phyloP scores from a whole-genome alignment of 2,329 filamentous ascomycete species.

The Botryotinia convoluta region DNA sequence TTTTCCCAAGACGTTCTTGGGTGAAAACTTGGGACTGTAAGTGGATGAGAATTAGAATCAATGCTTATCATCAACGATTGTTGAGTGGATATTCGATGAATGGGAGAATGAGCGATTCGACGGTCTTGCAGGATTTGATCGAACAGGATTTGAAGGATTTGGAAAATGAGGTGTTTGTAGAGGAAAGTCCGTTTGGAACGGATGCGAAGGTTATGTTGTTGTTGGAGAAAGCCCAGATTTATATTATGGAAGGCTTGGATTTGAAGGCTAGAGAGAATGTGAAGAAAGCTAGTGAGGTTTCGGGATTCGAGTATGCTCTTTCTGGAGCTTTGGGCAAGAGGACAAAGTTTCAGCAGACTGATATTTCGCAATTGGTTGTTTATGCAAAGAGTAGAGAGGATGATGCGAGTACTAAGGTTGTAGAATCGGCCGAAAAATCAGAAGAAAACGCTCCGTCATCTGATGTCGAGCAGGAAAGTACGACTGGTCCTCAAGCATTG shows the following conservation, averaged over 20 bases:
- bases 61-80: constrained; percentile 70
- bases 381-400: constrained; percentile 69
- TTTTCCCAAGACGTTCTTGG: constrained; percentile 34
- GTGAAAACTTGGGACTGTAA: constrained; percentile 33
- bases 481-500: constrained; percentile 61
- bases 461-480: constrained; percentile 38
- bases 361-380: constrained; percentile 85
- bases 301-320: constrained; percentile 76
- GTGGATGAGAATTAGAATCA: constrained; percentile 61
- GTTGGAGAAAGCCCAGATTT: constrained; percentile 77
- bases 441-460: constrained; percentile 26
- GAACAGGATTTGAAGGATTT: constrained; percentile 55
- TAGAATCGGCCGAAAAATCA: constrained; percentile 24
- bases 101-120: constrained; percentile 50
- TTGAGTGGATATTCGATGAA: constrained; percentile 41
- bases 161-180: constrained; percentile 44
- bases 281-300: constrained; percentile 61
- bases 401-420: constrained; percentile 21
- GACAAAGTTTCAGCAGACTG: constrained; percentile 76
- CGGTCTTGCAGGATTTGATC: constrained; percentile 58
- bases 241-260: constrained; percentile 81
- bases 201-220: constrained; percentile 67
- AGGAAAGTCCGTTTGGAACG: constrained; percentile 41
- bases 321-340: constrained; percentile 85
- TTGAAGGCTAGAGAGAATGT: constrained; percentile 70